These are phyloP conservation scores for Phyllosticta capitalensis DNA, from an alignment of 2,329 filamentous ascomycete genomes.

Conservation along the genomic window DNA sequence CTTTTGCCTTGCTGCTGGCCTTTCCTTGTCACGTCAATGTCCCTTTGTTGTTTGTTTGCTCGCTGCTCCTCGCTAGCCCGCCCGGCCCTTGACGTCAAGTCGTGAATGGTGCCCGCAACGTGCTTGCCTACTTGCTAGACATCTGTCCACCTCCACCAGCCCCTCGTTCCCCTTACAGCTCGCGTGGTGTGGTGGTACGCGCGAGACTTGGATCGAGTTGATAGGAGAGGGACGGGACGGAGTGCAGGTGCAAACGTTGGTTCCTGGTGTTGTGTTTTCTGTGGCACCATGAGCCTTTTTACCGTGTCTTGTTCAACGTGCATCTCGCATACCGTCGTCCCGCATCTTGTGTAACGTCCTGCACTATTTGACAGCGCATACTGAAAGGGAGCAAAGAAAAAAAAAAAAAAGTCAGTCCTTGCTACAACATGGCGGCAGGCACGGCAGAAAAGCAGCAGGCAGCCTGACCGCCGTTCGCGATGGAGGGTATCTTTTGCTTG, in stretches of 20 bases:
- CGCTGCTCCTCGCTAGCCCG: background rate
- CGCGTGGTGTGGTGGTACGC: background rate
- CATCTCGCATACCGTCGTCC: background rate
- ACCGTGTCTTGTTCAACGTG: background rate
- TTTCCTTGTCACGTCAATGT: background rate
- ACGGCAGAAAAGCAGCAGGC: background rate
- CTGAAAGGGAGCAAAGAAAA: background rate
- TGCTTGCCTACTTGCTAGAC: background rate
- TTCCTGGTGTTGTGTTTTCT: background rate
- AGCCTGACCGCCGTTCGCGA: background rate
- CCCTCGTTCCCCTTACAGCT: background rate
- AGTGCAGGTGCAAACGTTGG: background rate
- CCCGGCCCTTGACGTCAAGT: background rate
- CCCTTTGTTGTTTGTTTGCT: background rate
- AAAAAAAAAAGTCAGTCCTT: background rate
- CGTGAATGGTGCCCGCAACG: background rate
- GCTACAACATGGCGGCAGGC: background rate
- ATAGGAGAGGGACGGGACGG: background rate
- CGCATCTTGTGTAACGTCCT: background rate
- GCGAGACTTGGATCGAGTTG: background rate
- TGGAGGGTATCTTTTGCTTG: background rate
- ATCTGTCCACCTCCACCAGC: background rate
- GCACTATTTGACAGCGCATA: background rate
- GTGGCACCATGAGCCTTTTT: background rate
- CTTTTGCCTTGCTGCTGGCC: background rate